These are phyloP conservation scores for Gaillardinia entomophila DNA, from an alignment of 805 yeast genomes.

Conservation along the genomic window DNA sequence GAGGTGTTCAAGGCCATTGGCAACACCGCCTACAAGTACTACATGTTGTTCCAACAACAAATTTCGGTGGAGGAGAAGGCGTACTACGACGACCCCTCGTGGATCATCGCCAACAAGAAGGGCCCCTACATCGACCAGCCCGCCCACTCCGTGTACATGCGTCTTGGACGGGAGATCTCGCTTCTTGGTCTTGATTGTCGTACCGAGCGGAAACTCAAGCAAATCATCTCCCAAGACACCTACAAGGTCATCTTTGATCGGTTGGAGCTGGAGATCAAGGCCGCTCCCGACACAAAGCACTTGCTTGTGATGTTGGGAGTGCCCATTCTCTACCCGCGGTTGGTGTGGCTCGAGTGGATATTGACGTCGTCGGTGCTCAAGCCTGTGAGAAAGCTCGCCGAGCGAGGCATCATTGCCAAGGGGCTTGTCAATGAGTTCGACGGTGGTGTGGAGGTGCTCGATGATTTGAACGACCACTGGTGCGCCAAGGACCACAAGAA, in stretches of 20 bases:
- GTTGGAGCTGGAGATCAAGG: conserved; percentile 46
- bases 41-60: conserved; percentile 90
- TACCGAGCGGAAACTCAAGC: conserved; percentile 70
- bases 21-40: conserved; percentile 72
- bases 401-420: conserved; percentile 51
- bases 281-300: conserved; percentile 62
- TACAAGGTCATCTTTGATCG: conserved; percentile 61
- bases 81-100: conserved; percentile 37
- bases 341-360: conserved; percentile 83
- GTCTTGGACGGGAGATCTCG: conserved; percentile 69
- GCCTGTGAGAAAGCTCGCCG: conserved; percentile 59
- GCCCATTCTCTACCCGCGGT: conserved; percentile 90
- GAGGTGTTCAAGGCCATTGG: conserved; percentile 72
- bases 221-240: conserved; percentile 49
- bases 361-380: conserved; percentile 53
- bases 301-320: conserved; percentile 82
- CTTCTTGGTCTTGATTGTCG: conserved; percentile 87
- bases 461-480: conserved; percentile 96
- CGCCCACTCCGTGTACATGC: conserved; percentile 64
- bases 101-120: conserved; percentile 53
- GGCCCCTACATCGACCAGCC: conserved; percentile 69
- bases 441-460: conserved; percentile 85
- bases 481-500: conserved; percentile 80
- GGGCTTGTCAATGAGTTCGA: conserved; percentile 89
- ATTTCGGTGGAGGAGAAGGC: conserved; percentile 41